These are phyloP conservation scores for Spergularia marina DNA, from an alignment of 148 eudicot species.

Conservation along the genomic window DNA sequence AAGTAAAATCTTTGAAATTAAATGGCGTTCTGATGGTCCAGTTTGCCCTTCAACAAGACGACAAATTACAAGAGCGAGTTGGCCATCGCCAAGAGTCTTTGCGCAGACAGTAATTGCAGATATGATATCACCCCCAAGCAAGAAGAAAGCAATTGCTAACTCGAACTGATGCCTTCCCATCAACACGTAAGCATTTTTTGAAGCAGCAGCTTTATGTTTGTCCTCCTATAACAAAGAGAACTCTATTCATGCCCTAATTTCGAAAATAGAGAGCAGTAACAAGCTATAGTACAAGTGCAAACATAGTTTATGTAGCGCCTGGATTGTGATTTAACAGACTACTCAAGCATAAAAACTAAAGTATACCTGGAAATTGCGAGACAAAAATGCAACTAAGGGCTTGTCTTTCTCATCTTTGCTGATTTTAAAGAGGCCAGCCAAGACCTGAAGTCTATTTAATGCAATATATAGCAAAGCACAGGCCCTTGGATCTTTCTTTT, in stretches of 20 bases:
- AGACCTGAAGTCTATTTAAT: conserved; percentile 85
- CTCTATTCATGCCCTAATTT: background rate
- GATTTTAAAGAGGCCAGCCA: conserved; percentile 91
- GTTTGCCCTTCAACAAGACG: conserved; percentile 84
- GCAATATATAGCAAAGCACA: conserved; percentile 89
- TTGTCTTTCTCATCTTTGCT: conserved; percentile 98
- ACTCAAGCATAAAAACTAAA: conserved; percentile 6
- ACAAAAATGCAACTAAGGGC: conserved; percentile 80
- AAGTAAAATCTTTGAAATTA: conserved; percentile 73
- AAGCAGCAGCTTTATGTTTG: conserved; percentile 90
- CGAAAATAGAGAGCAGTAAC: background rate
- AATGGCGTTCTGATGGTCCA: conserved; percentile 63
- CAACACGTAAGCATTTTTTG: conserved; percentile 94
- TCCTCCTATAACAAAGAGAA: conserved; percentile 58
- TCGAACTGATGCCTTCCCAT: conserved; percentile 95
- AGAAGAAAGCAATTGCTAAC: conserved; percentile 91
- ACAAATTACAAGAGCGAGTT: conserved; percentile 95
- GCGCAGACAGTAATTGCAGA: conserved; percentile 93
- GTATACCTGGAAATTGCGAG: conserved; percentile 88
- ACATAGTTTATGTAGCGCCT: background rate
- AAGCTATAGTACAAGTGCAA: background rate
- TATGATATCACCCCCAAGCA: conserved; percentile 91
- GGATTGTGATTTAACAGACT: background rate
- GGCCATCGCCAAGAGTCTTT: conserved; percentile 90
- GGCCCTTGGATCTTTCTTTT: conserved; percentile 86